A percentile compares a stretch with the other conserved stretches of the same genome.
Evolutionary conservation across 2,329 filamentous ascomycete species (phyloP).

Genomic region (Byssochlamys sp.): DNA sequence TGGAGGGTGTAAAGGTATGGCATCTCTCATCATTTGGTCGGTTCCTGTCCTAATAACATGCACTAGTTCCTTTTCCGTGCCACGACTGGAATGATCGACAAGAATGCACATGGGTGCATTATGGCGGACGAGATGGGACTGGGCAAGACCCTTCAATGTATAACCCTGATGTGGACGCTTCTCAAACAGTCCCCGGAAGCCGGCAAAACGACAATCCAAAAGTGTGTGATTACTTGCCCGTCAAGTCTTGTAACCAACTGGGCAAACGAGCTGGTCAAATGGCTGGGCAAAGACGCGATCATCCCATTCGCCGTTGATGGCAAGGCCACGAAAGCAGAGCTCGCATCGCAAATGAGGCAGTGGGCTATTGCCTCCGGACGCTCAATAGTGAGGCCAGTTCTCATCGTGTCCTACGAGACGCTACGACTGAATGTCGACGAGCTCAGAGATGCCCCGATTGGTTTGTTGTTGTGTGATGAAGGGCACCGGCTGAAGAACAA

Average conservation of each 20-base stretch:
- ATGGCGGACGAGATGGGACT: constrained; percentile 99
- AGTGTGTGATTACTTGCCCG: constrained; percentile 91
- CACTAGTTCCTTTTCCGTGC: constrained; percentile 76
- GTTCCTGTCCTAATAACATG: constrained; percentile 2
- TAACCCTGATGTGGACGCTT: constrained; percentile 90
- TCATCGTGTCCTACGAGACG: constrained; percentile 97
- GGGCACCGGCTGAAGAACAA: constrained; percentile 94
- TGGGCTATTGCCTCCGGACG: constrained; percentile 92
- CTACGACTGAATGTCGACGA: constrained; percentile 83
- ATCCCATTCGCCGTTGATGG: constrained; percentile 93
- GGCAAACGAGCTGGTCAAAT: constrained; percentile 88
- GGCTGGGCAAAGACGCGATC: constrained; percentile 85
- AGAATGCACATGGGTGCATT: constrained; percentile 90
- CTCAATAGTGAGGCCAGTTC: constrained; percentile 76
- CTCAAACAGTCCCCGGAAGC: constrained; percentile 91
- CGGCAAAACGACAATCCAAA: constrained; percentile 88
- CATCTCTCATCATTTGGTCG: not conserved
- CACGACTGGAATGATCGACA: constrained; percentile 88
- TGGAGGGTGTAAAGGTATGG: constrained; percentile 75
- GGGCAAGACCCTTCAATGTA: constrained; percentile 94
- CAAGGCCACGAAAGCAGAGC: constrained; percentile 87
- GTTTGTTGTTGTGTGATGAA: constrained; percentile 88
- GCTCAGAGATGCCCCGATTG: constrained; percentile 80
- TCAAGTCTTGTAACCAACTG: constrained; percentile 95
- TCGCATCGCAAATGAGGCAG: constrained; percentile 80